phyloP scores from a whole-genome alignment of 192 early-diverging fungal species.

The Rhizophlyctis rosea region DNA sequence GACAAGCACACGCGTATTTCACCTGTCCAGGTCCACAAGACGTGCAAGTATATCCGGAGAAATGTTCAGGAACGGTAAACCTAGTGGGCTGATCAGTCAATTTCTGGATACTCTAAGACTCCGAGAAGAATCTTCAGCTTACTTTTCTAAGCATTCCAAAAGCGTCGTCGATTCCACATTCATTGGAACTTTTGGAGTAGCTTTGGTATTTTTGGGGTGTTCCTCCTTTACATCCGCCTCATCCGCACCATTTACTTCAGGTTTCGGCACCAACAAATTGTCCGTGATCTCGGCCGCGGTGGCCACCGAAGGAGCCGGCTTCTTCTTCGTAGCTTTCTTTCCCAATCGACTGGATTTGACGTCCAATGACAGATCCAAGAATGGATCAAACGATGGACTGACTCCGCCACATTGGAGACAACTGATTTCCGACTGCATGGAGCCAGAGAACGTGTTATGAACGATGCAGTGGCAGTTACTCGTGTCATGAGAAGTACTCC shows the following conservation, averaged over 20 bases:
- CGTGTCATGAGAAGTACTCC: not conserved
- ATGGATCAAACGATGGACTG: constrained; percentile 79
- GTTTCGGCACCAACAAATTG: not conserved
- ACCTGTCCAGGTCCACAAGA: constrained; percentile 54
- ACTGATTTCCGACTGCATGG: constrained; percentile 87
- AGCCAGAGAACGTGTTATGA: constrained; percentile 86
- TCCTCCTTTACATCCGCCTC: too few relatives aligned
- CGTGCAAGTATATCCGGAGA: constrained; percentile 62
- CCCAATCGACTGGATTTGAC: constrained; percentile 48
- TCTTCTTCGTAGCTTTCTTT: constrained; percentile 24
- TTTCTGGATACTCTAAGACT: too few relatives aligned
- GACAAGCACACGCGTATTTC: too few relatives aligned
- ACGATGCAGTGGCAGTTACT: constrained; percentile 78
- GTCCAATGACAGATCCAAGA: constrained; percentile 89
- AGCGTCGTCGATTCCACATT: constrained; percentile 41
- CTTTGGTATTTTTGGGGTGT: not conserved
- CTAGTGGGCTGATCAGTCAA: too few relatives aligned
- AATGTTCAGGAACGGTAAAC: constrained; percentile 78
- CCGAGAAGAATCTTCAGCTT: not conserved
- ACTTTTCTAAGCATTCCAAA: constrained; percentile 68
- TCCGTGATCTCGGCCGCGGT: not conserved
- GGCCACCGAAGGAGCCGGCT: not conserved
- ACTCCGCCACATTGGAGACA: constrained; percentile 76
- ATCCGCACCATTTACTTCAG: not conserved
- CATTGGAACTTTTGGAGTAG: constrained; percentile 8